A percentile compares a stretch with the other conserved stretches of the same genome.
phyloP scores from a whole-genome alignment of 1,139 yeast species.

The Yamadazyma atlantica region DNA sequence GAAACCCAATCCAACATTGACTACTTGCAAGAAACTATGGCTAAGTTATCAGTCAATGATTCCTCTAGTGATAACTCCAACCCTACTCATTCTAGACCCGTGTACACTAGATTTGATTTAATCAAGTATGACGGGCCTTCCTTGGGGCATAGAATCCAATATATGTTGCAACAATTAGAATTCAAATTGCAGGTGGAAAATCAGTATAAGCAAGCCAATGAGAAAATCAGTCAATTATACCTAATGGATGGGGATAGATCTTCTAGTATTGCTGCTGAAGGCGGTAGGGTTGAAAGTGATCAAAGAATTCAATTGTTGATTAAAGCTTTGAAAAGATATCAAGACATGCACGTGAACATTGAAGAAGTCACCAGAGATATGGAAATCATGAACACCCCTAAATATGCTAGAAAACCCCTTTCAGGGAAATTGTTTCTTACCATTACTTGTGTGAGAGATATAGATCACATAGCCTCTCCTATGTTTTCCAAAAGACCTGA shows the following conservation, averaged over 20 bases:
- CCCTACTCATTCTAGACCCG: constrained; percentile 28
- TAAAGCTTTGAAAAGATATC: constrained; percentile 81
- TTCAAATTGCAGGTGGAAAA: constrained; percentile 91
- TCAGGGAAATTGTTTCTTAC: constrained; percentile 75
- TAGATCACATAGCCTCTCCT: constrained; percentile 89
- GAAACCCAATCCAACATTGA: constrained; percentile 92
- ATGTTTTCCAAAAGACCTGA: constrained; percentile 77
- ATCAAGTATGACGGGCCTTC: constrained; percentile 93
- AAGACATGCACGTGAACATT: constrained; percentile 77
- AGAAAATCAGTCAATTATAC: constrained; percentile 81
- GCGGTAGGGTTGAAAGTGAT: constrained; percentile 79
- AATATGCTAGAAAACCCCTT: constrained; percentile 76
- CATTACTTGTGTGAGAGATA: constrained; percentile 77
- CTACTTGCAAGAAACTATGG: constrained; percentile 76
- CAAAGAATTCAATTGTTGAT: constrained; percentile 82
- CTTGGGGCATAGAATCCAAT: constrained; percentile 90
- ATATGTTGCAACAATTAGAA: constrained; percentile 91
- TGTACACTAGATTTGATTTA: constrained; percentile 71
- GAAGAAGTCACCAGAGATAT: constrained; percentile 66
- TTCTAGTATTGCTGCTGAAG: constrained; percentile 84
- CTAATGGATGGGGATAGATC: constrained; percentile 88
- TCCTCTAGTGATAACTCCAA: constrained; percentile 6
- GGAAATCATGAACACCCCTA: constrained; percentile 63
- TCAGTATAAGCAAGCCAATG: constrained; percentile 90
- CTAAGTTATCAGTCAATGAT: constrained; percentile 49